Evolutionary conservation across 768 basidiomycete genomes (phyloP), one percentile per base, ranked within the genome.

Genomic region (Lyophyllum semitale): DNA sequence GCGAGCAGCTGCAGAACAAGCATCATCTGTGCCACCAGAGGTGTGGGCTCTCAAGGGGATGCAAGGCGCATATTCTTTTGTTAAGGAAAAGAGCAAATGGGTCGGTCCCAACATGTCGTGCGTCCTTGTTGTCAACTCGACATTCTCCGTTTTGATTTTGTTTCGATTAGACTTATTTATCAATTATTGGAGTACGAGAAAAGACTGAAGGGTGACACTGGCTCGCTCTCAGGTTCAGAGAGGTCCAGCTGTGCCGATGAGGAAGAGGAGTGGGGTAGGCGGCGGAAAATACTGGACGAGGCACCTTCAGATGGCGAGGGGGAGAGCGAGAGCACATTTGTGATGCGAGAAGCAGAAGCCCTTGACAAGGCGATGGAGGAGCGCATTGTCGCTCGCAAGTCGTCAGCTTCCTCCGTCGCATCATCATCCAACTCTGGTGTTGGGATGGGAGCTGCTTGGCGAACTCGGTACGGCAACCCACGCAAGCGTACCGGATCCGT

Each of bases 71-170:
- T 96, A 96, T 71, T 73, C 87, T 44, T 96, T 84, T 73, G 93
- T 95, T 40, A 95, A 95, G 71, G 82, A 87, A 66, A 94, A 91
- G 76, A 92, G 89, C 69, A 85, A 83, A 71, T 88, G 87, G 77
- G 83, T 93, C 54, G 91, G 94, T 18, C 94, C 94, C 51, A 96
- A 96, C 71, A 95, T 96, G 87, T 93, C 91, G 90, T 93, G 76
- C 72, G 92, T 87, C 33, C 38, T 51, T 43, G 42, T 32, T 64
- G 54, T 63, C 58, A 43, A 47, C 48, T 58, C 45, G 43, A 48
- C 43, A 51, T 53, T 30, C 6, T 51, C 48, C 44, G 53, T 60
- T 37, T 57, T 54, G 59, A 61, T 55, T 51, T 55, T 54, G n/a
- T 61, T 45, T 61, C 55, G 23, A 60, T 61, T 63, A 93, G 93